These are phyloP conservation scores for Achaetomiella virescens DNA, from an alignment of 495 filamentous ascomycete genomes.

Conservation along the genomic window DNA sequence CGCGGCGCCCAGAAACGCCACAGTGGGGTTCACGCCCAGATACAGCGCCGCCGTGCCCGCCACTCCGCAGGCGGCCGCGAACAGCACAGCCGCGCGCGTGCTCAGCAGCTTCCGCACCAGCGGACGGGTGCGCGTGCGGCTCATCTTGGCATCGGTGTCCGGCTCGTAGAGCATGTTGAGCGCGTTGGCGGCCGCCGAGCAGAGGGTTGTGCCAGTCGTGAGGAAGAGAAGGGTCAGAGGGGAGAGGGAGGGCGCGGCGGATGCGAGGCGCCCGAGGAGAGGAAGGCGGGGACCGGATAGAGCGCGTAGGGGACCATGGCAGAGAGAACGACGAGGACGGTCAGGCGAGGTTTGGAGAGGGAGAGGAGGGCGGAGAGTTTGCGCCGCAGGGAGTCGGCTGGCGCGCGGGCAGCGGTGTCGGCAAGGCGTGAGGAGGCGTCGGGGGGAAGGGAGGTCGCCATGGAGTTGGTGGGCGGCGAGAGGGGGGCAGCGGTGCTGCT, in stretches of 20 bases:
- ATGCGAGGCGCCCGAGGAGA: conserved; percentile 59
- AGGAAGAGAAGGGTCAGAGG: conserved; percentile 89
- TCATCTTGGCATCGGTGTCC: conserved; percentile 85
- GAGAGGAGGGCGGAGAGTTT: conserved; percentile 79
- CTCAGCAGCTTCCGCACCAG: conserved; percentile 78
- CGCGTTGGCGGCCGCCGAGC: conserved; percentile 80
- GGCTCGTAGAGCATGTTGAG: conserved; percentile 97
- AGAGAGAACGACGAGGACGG: conserved; percentile 83
- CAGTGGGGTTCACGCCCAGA: conserved; percentile 88
- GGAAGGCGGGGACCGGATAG: conserved; percentile 76
- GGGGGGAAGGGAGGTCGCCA: conserved; percentile 49
- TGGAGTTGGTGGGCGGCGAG: conserved; percentile 11
- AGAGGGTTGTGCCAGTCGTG: conserved; percentile 80
- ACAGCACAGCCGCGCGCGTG: conserved; percentile 66
- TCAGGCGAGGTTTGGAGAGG: conserved; percentile 89
- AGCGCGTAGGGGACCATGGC: conserved; percentile 89
- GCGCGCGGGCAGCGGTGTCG: conserved; percentile 60
- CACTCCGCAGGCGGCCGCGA: conserved; percentile 64
- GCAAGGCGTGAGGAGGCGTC: conserved; percentile 83
- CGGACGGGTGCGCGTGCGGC: conserved; percentile 80
- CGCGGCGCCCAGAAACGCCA: conserved; percentile 71
- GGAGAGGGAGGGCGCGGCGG: conserved; percentile 66
- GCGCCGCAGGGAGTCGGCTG: conserved; percentile 63
- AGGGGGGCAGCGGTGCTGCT: not conserved
- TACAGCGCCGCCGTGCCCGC: conserved; percentile 66